phyloP scores from a whole-genome alignment of 1,284 basidiomycete genomes.

The Ganoderma sinense region DNA sequence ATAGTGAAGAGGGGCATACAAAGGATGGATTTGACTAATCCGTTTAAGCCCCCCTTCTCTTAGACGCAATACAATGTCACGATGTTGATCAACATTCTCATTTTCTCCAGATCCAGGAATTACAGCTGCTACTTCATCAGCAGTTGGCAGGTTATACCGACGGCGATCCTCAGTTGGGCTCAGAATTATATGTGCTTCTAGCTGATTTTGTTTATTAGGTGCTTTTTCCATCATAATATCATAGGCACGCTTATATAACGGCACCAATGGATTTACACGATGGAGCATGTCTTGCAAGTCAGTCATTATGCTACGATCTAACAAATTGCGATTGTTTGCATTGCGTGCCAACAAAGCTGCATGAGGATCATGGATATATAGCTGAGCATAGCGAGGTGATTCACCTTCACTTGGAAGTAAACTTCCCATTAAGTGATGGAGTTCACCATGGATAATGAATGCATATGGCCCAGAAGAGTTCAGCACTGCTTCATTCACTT shows the following conservation, averaged over 20 bases:
- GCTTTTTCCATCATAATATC: neutral
- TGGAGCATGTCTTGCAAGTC: constrained; percentile 22
- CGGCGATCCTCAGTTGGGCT: constrained; percentile 20
- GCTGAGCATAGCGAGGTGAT: no score
- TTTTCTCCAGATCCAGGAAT: constrained; percentile 32
- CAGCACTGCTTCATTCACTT: constrained; percentile 23
- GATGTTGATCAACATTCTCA: constrained; percentile 2
- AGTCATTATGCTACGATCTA: constrained; percentile 21
- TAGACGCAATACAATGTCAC: constrained; percentile 28
- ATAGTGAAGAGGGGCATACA: constrained; percentile 49
- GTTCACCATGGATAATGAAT: no score
- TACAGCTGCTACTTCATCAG: constrained; percentile 39
- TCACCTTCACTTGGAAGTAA: no score
- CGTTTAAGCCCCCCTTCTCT: constrained; percentile 31
- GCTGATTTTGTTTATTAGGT: neutral
- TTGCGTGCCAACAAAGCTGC: no score
- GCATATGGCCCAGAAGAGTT: no score
- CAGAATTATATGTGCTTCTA: constrained; percentile 8
- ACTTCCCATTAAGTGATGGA: no score
- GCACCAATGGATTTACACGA: neutral
- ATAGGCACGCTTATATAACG: constrained; percentile 8
- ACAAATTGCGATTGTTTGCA: no score
- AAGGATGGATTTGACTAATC: constrained; percentile 45
- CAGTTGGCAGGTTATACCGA: constrained; percentile 38
- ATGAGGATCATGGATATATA: no score